phyloP scores from a whole-genome alignment of 78 protist species.

The Protostelium mycophagum region DNA sequence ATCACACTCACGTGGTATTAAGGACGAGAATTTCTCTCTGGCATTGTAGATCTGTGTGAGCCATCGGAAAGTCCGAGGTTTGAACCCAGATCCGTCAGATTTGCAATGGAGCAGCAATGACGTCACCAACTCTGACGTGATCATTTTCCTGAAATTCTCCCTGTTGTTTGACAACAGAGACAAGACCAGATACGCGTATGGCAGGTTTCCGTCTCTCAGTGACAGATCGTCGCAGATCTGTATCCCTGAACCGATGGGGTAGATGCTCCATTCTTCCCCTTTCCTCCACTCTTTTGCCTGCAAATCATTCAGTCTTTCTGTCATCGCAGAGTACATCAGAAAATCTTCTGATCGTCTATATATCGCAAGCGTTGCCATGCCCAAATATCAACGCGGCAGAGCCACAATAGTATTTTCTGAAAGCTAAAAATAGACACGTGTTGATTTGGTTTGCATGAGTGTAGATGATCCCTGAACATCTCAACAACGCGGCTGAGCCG shows the following conservation, averaged over 20 bases:
- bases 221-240: background rate
- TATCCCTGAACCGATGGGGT: background rate
- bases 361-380: too few species aligned
- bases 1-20: background rate
- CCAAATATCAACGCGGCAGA: too few species aligned
- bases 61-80: background rate
- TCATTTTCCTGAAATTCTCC: background rate
- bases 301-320: too few species aligned
- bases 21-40: background rate
- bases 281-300: background rate
- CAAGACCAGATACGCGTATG: background rate
- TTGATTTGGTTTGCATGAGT: too few species aligned
- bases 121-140: background rate
- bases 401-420: too few species aligned
- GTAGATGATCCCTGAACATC: too few species aligned
- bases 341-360: too few species aligned
- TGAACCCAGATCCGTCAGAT: background rate
- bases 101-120: background rate
- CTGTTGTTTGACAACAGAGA: background rate
- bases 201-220: background rate
- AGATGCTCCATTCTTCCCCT: background rate
- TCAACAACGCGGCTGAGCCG: too few species aligned
- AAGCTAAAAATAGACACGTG: too few species aligned
- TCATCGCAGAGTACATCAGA: too few species aligned
- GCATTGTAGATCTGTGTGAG: background rate